Evolutionary conservation across 1,284 basidiomycete genomes (phyloP).

Genomic region (Blastosporella zonata): DNA sequence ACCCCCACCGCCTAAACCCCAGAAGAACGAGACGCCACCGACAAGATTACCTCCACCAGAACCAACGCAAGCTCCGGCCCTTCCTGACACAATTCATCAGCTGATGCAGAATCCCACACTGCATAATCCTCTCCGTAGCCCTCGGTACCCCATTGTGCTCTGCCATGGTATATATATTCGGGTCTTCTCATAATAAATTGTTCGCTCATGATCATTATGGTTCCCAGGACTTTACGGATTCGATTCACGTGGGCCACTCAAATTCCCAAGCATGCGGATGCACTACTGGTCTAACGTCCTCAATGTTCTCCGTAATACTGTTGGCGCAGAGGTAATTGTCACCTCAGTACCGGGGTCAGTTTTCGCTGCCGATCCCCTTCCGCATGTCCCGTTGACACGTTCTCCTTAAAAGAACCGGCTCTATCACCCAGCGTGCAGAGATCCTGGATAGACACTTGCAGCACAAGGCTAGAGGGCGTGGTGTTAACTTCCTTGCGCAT

Average conservation of each 20-base stretch:
- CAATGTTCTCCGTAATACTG: slow-evolving; percentile 74
- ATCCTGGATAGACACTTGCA: slow-evolving; percentile 77
- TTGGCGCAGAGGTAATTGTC: slow-evolving; percentile 94
- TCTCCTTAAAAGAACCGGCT: slow-evolving; percentile 72
- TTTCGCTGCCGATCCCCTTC: background rate
- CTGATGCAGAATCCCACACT: slow-evolving; percentile 73
- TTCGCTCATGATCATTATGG: slow-evolving; percentile 4
- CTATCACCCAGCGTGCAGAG: slow-evolving; percentile 81
- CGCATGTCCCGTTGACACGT: background rate
- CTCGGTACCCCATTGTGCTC: slow-evolving; percentile 88
- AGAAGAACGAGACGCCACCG: slow-evolving; percentile 16
- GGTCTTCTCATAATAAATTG: background rate
- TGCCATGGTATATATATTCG: slow-evolving; percentile 76
- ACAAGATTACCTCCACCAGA: slow-evolving; percentile 17
- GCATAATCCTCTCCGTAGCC: slow-evolving; percentile 72
- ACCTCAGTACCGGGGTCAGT: slow-evolving; percentile 89
- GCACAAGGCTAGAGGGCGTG: slow-evolving; percentile 64
- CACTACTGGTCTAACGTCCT: slow-evolving; percentile 97
- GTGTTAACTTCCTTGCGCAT: slow-evolving; percentile 92
- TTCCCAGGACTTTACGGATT: slow-evolving; percentile 97
- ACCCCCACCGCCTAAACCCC: slow-evolving; percentile 17
- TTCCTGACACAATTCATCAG: slow-evolving; percentile 61
- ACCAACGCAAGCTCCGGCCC: slow-evolving; percentile 18
- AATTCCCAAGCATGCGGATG: slow-evolving; percentile 78
- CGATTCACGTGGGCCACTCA: slow-evolving; percentile 75